Percentiles rank a stretch among this genome's conserved stretches.
Conservation (phyloP, 2,329 filamentous ascomycete species). For the Scorias spongiosa region DNA sequence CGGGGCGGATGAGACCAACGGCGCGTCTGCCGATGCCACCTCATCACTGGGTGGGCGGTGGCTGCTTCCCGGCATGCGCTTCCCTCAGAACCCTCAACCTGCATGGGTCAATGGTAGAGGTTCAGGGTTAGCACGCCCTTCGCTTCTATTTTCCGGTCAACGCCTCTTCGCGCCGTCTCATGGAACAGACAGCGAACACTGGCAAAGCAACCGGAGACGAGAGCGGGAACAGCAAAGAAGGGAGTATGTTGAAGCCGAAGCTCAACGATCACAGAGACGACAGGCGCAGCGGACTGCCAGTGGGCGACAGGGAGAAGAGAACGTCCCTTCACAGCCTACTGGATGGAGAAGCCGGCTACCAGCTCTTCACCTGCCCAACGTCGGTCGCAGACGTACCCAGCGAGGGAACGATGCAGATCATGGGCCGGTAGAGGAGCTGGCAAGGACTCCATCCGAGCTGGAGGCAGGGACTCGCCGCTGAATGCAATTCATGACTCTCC, state of each 20-base stretch:
- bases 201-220: slow-evolving; percentile 2
- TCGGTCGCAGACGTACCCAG: slow-evolving; percentile 9
- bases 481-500: not conserved
- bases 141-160: slow-evolving; percentile 13
- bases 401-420: slow-evolving; percentile 5
- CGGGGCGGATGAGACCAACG: slow-evolving; percentile 14
- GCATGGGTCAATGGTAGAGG: slow-evolving; percentile 12
- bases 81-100: slow-evolving; percentile 13
- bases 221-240: slow-evolving; percentile 3
- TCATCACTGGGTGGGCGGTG: slow-evolving; percentile 2
- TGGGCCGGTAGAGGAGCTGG: slow-evolving; percentile 8
- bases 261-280: slow-evolving; percentile 1
- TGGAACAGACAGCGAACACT: slow-evolving; percentile 2
- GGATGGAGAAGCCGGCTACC: slow-evolving; percentile 13
- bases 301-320: slow-evolving; percentile 2
- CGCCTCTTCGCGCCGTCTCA: slow-evolving; percentile 12
- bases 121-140: slow-evolving; percentile 5
- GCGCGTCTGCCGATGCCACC: slow-evolving; percentile 3
- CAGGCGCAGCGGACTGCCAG: slow-evolving; percentile 1
- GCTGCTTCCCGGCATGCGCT: slow-evolving; percentile 3
- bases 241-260: not conserved
- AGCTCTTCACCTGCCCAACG: slow-evolving; percentile 8
- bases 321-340: not conserved
- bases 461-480: slow-evolving; percentile 11
- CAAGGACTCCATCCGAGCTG: slow-evolving; percentile 11